These are phyloP conservation scores for Amylocystis lapponica DNA, from an alignment of 768 basidiomycete species.

Conservation along the genomic window DNA sequence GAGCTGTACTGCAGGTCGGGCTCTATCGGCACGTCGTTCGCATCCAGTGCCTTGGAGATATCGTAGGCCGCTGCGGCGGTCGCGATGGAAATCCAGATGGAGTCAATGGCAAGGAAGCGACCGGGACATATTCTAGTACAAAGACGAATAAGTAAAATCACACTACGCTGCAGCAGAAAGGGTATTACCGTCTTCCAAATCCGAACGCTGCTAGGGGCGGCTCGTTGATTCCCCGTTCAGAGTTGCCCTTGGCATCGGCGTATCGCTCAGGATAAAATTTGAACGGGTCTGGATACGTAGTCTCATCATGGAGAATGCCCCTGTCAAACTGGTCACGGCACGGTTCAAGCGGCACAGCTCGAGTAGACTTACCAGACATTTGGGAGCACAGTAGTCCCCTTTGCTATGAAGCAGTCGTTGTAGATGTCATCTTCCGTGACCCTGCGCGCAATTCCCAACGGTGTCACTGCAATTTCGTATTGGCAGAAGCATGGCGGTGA, in stretches of 20 bases:
- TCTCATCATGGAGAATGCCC: slow-evolving; percentile 15
- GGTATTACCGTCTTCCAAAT: slow-evolving; percentile 13
- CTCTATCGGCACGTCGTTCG: slow-evolving; percentile 1
- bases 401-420: slow-evolving; percentile 13
- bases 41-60: slow-evolving; percentile 11
- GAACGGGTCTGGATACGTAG: slow-evolving; percentile 17
- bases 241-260: slow-evolving; percentile 6
- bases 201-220: slow-evolving; percentile 14
- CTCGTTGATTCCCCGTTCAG: slow-evolving; percentile 8
- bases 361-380: slow-evolving; percentile 16
- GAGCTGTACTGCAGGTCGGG: neutral
- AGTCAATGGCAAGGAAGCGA: slow-evolving; percentile 16
- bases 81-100: slow-evolving; percentile 18
- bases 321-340: too few relatives aligned
- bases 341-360: neutral
- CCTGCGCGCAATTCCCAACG: slow-evolving; percentile 18
- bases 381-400: slow-evolving; percentile 15
- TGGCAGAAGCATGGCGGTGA: slow-evolving; percentile 2
- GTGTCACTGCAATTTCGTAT: slow-evolving; percentile 25
- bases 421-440: slow-evolving; percentile 17
- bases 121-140: slow-evolving; percentile 19
- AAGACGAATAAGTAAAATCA: neutral
- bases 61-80: slow-evolving; percentile 14
- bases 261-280: slow-evolving; percentile 22
- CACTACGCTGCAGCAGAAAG: neutral